Conservation (phyloP, 1,139 yeast species). For the Scheffersomyces cryptocercus region DNA sequence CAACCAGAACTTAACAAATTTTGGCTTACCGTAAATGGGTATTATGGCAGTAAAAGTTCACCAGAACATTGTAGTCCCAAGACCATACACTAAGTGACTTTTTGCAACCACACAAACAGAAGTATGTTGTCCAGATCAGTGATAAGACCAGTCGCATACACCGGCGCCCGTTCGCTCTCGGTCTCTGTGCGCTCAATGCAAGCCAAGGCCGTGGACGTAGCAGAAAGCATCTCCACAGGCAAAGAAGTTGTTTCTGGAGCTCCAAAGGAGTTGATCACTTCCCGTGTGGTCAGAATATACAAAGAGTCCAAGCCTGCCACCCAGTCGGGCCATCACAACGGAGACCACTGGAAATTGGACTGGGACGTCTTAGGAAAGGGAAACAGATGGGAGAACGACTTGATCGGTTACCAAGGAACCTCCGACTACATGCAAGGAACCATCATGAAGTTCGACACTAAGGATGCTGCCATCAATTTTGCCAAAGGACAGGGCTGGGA, state of each 20-base stretch:
- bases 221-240: slow-evolving; percentile 22
- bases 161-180: slow-evolving; percentile 23
- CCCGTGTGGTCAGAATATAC: slow-evolving; percentile 74
- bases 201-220: slow-evolving; percentile 18
- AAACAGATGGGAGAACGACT: slow-evolving; percentile 87
- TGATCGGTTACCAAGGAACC: slow-evolving; percentile 82
- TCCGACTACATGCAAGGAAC: slow-evolving; percentile 89
- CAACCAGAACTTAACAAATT: slow-evolving; percentile 23
- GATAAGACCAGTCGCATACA: slow-evolving; percentile 14
- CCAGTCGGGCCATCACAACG: slow-evolving; percentile 66
- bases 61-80: too few species aligned
- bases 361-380: slow-evolving; percentile 82
- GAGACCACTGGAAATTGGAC: slow-evolving; percentile 71
- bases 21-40: slow-evolving; percentile 3
- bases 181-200: slow-evolving; percentile 13
- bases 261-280: slow-evolving; percentile 61
- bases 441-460: slow-evolving; percentile 70
- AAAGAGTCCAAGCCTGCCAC: slow-evolving; percentile 81
- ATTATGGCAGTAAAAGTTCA: slow-evolving; percentile 1
- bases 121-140: slow-evolving; percentile 25
- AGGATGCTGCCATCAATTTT: slow-evolving; percentile 76
- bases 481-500: slow-evolving; percentile 89
- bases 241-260: slow-evolving; percentile 81
- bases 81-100: too few species aligned
- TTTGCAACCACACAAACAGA: slow-evolving; percentile 1